Evolutionary conservation across 768 basidiomycete genomes (phyloP).

Genomic region (Lentinula detonsa): DNA sequence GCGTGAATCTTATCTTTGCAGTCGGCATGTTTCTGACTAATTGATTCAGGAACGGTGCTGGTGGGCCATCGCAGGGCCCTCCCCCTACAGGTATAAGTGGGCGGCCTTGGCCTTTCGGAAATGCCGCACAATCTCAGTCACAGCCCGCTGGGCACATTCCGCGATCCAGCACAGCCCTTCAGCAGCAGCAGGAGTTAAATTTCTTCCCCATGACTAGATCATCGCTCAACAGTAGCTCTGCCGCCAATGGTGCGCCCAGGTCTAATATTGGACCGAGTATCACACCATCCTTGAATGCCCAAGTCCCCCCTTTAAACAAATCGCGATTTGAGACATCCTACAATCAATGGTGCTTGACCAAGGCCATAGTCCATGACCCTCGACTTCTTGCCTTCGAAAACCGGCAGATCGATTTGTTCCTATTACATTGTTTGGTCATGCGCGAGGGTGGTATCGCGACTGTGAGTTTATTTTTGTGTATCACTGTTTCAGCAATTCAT

Average conservation of each 20-base stretch:
- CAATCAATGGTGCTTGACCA: slow-evolving; percentile 38
- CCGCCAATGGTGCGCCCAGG: slow-evolving; percentile 26
- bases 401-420: slow-evolving; percentile 52
- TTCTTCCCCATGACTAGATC: slow-evolving; percentile 2
- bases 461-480: slow-evolving; percentile 26
- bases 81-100: background rate
- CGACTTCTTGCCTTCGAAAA: slow-evolving; percentile 44
- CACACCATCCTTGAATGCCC: slow-evolving; percentile 13
- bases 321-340: slow-evolving; percentile 46
- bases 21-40: background rate
- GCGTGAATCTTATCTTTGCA: slow-evolving; percentile 10
- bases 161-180: slow-evolving; percentile 22
- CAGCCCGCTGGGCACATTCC: background rate
- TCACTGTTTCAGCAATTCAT: background rate
- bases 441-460: slow-evolving; percentile 45
- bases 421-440: slow-evolving; percentile 54
- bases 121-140: slow-evolving; percentile 1
- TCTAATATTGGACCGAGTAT: slow-evolving; percentile 4
- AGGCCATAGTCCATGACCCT: slow-evolving; percentile 31
- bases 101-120: slow-evolving; percentile 3
- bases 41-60: background rate
- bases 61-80: background rate
- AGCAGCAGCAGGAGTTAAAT: slow-evolving; percentile 26
- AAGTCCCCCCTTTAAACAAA: slow-evolving; percentile 40
- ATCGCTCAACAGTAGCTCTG: slow-evolving; percentile 6